phyloP scores from a whole-genome alignment of 441 rosid species.

The Syzygium malaccense region DNA sequence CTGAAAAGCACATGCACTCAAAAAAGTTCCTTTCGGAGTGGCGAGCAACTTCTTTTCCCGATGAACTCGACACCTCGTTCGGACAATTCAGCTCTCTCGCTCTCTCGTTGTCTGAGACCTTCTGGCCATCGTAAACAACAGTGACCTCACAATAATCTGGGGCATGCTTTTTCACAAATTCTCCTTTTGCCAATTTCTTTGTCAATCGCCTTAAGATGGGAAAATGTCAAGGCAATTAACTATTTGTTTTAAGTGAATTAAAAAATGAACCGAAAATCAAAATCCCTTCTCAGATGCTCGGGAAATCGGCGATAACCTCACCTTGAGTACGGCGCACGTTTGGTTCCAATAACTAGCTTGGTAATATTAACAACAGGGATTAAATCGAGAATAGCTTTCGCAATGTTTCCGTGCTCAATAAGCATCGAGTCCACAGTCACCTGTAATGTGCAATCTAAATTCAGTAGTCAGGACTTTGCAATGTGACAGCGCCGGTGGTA shows the following conservation, averaged over 20 bases:
- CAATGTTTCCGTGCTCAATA: constrained; percentile 32
- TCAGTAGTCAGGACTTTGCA: background rate
- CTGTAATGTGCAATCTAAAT: constrained; percentile 15
- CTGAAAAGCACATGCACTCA: constrained; percentile 37
- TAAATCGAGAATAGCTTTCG: constrained; percentile 52
- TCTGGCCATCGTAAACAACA: constrained; percentile 31
- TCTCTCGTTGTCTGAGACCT: constrained; percentile 7
- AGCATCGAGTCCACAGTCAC: constrained; percentile 54
- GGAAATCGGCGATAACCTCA: background rate
- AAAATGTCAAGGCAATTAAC: background rate
- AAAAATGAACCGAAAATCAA: background rate
- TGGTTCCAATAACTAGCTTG: constrained; percentile 48
- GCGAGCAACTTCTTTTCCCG: background rate
- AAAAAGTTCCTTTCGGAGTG: constrained; percentile 18
- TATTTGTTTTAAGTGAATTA: background rate
- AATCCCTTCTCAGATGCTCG: background rate
- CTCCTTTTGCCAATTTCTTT: constrained; percentile 32
- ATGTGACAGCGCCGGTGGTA: background rate
- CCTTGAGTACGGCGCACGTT: constrained; percentile 28
- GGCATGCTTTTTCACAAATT: constrained; percentile 41
- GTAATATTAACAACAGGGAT: constrained; percentile 56
- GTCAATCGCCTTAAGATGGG: constrained; percentile 9
- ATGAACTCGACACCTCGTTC: background rate
- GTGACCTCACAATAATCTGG: constrained; percentile 47
- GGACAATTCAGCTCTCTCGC: constrained; percentile 4